Evolutionary conservation across 2,329 filamentous ascomycete genomes (phyloP), one percentile per base, ranked within the genome.

Genomic region (Beauveria varroae): DNA sequence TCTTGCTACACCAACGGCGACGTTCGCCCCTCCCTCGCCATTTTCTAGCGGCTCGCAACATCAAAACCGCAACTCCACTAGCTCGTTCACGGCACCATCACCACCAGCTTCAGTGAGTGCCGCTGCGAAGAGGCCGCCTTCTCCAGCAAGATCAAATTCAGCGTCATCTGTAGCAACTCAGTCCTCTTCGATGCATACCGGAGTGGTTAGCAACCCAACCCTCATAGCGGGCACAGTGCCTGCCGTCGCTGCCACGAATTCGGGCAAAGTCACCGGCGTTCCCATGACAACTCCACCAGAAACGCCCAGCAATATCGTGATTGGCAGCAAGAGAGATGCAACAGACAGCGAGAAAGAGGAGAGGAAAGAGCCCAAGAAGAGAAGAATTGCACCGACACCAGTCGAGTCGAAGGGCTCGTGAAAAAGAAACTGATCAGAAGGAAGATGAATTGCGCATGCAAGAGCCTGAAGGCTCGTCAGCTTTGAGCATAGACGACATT

Each of bases 241-340:
- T 0, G 82, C 87, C 57, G 85, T 96, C 28, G 86, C 90, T 14
- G 90, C 90, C 6, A 79, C 89, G 10, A 89, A 87, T 65, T 90
- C 89, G 1, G 81, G 80, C 49, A 85, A 85, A 67, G 77, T 84
- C 3, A 78, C 79, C 0, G 80, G 82, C 0, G 76, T 96, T 49
- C 90, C 92, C 0, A 85, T 96, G 68, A 91, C 90, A 43, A 97
- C 93, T 8, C 93, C 95, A 2, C 95, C 93, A 1, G 89, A 96
- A 72, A 98, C 93, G 3, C 93, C 93, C 6, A 80, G 81, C 46
- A 73, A 70, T 50, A 65, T 69, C 1, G 66, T 68, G 51, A 69
- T 71, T 3, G 81, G 81, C 34, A 73, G 76, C 18, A 87, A 87
- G 71, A 77, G 84, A 65, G 84, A 87, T 30, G 79, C 79, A 14